Conservation (phyloP, 2,329 filamentous ascomycete species). For the Neofusicoccum cordaticola region DNA sequence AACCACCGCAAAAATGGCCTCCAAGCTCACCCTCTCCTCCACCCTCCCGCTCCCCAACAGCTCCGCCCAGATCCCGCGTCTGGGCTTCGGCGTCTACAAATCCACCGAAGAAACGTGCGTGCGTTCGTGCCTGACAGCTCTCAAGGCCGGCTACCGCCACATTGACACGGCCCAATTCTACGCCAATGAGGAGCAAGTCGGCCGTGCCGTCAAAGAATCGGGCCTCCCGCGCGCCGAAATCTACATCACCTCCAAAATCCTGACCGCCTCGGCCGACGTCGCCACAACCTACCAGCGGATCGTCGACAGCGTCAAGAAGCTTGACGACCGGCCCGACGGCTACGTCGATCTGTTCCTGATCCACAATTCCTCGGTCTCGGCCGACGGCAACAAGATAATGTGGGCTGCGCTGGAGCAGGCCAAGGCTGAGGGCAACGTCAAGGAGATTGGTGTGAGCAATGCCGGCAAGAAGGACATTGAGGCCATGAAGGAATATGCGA, state of each 20-base stretch:
- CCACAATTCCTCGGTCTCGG: slow-evolving; percentile 60
- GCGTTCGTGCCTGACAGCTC: slow-evolving; percentile 57
- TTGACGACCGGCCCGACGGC: slow-evolving; percentile 52
- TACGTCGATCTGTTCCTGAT: slow-evolving; percentile 73
- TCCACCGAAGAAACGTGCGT: slow-evolving; percentile 55
- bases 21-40: slow-evolving; percentile 46
- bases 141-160: slow-evolving; percentile 60
- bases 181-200: slow-evolving; percentile 66
- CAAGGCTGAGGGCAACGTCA: slow-evolving; percentile 57
- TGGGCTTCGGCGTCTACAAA: slow-evolving; percentile 71
- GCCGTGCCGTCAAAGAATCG: slow-evolving; percentile 59
- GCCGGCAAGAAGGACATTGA: slow-evolving; percentile 67
- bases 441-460: slow-evolving; percentile 70
- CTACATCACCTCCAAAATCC: slow-evolving; percentile 70
- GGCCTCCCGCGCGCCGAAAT: slow-evolving; percentile 57
- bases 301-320: slow-evolving; percentile 61
- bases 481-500: slow-evolving; percentile 65
- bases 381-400: slow-evolving; percentile 56
- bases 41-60: slow-evolving; percentile 52
- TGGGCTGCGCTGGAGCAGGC: slow-evolving; percentile 66
- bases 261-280: slow-evolving; percentile 51
- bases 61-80: slow-evolving; percentile 56
- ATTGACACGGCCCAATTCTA: slow-evolving; percentile 70
- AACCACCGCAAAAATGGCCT: background rate
- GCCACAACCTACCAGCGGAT: slow-evolving; percentile 60